Percentiles rank a stretch among this genome's conserved stretches.
Conservation (phyloP, 345 rosid species). For the Aegle marmelos region DNA sequence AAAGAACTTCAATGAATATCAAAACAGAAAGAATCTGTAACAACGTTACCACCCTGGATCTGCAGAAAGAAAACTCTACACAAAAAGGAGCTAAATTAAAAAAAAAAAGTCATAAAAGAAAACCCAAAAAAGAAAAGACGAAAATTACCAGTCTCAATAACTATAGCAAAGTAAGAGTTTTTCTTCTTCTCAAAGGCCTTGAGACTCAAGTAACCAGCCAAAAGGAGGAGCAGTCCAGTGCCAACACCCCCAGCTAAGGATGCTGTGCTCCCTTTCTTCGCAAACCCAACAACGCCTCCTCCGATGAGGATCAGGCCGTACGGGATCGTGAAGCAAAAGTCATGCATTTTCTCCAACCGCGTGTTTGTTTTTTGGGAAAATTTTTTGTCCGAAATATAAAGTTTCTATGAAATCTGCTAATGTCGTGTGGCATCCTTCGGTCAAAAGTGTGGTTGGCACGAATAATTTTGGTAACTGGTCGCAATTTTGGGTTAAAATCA, state of each 20-base stretch:
- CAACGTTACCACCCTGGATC: conserved; percentile 5
- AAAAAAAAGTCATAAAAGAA: neutral
- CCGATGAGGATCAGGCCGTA: conserved; percentile 76
- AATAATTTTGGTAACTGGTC: neutral
- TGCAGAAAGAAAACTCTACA: neutral
- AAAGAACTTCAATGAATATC: neutral
- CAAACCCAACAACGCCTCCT: conserved; percentile 80
- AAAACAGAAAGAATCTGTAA: neutral
- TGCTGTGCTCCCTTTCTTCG: conserved; percentile 70
- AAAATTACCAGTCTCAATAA: conserved; percentile 67
- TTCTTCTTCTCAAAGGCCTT: conserved; percentile 75
- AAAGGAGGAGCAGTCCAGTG: conserved; percentile 67
- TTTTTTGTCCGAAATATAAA: neutral
- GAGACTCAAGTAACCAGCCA: conserved; percentile 83
- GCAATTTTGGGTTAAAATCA: neutral
- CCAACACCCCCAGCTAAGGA: conserved; percentile 87
- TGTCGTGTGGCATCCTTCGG: conserved; percentile 37
- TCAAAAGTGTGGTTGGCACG: conserved; percentile 22
- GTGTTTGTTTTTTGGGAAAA: conserved; percentile 20
- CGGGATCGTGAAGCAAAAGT: conserved; percentile 97
- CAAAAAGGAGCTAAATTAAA: too few relatives aligned
- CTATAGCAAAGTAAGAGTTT: conserved; percentile 58
- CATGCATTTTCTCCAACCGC: conserved; percentile 56
- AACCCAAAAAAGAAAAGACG: neutral
- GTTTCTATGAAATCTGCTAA: neutral